Conservation (phyloP, 2,329 filamentous ascomycete species). For the Phaeomoniella chlamydospora region DNA sequence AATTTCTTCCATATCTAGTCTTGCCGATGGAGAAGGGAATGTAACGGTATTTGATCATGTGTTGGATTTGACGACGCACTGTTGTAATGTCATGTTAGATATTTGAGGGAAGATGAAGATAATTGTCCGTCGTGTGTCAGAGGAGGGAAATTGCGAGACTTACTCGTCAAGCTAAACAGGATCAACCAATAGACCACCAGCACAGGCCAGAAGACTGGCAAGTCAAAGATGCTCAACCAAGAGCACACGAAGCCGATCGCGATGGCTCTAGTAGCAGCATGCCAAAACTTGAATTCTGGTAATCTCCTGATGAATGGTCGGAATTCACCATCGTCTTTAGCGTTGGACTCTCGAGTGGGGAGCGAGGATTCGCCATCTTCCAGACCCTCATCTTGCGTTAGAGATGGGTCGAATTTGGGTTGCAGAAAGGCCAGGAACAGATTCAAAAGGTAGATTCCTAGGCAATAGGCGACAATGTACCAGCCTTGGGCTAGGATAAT, state of each 20-base stretch:
- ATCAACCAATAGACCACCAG: constrained; percentile 98
- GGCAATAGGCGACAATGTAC: constrained; percentile 97
- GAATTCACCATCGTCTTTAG: constrained; percentile 92
- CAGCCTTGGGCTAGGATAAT: constrained; percentile 90
- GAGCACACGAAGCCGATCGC: constrained; percentile 71
- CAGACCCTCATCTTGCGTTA: constrained; percentile 89
- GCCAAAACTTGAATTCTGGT: constrained; percentile 99
- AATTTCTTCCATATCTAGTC: constrained; percentile 50
- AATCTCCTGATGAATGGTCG: constrained; percentile 89
- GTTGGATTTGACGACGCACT: constrained; percentile 99
- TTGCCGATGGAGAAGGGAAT: constrained; percentile 90
- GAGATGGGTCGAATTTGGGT: constrained; percentile 96
- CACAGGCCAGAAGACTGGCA: constrained; percentile 98
- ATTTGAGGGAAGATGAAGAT: too few relatives aligned
- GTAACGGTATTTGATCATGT: constrained; percentile 99
- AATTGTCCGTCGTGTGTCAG: constrained; percentile 6
- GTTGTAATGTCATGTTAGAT: constrained; percentile 6
- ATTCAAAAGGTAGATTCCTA: constrained; percentile 97
- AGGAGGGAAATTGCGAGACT: constrained; percentile 22
- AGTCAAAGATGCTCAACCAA: constrained; percentile 88
- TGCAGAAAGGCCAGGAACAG: constrained; percentile 97
- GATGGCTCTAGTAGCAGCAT: constrained; percentile 81
- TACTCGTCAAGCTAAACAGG: constrained; percentile 87
- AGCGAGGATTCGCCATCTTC: constrained; percentile 73
- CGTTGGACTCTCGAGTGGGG: constrained; percentile 47